Conservation (phyloP, 2,329 filamentous ascomycete genomes). For the Alternaria sp. region DNA sequence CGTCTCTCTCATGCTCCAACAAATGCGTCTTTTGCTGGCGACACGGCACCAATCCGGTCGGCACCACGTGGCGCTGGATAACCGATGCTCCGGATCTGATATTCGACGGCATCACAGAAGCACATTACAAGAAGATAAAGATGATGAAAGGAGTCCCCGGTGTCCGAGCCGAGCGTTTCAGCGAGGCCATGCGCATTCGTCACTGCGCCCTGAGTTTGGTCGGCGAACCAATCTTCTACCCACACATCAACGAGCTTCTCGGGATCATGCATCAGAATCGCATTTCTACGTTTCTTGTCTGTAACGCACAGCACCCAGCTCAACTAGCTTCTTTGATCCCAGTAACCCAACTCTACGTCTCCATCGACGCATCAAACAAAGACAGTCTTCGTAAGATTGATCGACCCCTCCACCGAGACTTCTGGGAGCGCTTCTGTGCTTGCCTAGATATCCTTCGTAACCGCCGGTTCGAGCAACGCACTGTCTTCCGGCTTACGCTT, state of each 20-base stretch:
- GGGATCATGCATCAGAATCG: conserved; percentile 81
- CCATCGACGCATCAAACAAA: conserved; percentile 90
- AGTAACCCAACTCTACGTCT: conserved; percentile 95
- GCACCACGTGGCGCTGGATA: conserved; percentile 95
- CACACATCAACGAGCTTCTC: conserved; percentile 92
- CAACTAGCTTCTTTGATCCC: conserved; percentile 81
- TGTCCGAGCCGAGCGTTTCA: conserved; percentile 87
- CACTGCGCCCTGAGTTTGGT: conserved; percentile 93
- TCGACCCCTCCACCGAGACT: conserved; percentile 89
- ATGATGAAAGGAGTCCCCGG: conserved; percentile 94
- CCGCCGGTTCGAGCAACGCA: conserved; percentile 83
- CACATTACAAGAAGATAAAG: conserved; percentile 97
- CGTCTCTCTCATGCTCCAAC: conserved; percentile 93
- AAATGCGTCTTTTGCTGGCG: conserved; percentile 99
- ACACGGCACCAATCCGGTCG: conserved; percentile 95
- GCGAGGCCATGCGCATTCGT: conserved; percentile 89
- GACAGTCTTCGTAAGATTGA: conserved; percentile 89
- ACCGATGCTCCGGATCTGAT: conserved; percentile 90
- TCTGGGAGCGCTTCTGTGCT: conserved; percentile 93
- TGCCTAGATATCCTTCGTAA: conserved; percentile 89
- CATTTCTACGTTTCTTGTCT: conserved; percentile 94
- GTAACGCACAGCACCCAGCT: conserved; percentile 95
- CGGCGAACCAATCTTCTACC: conserved; percentile 98
- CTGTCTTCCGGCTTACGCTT: conserved; percentile 91
- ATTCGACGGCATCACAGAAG: conserved; percentile 86